phyloP scores from a whole-genome alignment of 1,139 yeast genomes.

The Geotrichum restrictum region DNA sequence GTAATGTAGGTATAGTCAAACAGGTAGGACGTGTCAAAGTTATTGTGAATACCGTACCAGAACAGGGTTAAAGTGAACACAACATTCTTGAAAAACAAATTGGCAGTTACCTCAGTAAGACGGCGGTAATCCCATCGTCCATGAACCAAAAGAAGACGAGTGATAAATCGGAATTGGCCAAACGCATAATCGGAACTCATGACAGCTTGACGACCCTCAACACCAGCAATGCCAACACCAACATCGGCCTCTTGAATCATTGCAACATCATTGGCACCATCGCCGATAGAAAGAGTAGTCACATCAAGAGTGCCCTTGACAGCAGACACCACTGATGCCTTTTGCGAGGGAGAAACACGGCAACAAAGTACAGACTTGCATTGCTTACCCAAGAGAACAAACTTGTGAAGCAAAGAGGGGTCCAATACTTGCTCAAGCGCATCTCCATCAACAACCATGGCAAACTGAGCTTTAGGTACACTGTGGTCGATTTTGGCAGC shows the following conservation, averaged over 20 bases:
- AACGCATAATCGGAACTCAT: conserved; percentile 97
- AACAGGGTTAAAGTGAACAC: conserved; percentile 82
- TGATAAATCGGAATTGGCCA: conserved; percentile 86
- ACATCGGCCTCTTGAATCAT: conserved; percentile 98
- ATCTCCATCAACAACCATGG: conserved; percentile 89
- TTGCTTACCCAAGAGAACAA: conserved; percentile 81
- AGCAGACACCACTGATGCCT: conserved; percentile 89
- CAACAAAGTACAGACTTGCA: conserved; percentile 93
- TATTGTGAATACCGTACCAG: conserved; percentile 85
- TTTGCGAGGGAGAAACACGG: conserved; percentile 95
- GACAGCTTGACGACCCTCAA: conserved; percentile 96
- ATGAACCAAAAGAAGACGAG: conserved; percentile 76
- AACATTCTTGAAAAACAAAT: conserved; percentile 87
- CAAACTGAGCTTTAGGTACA: conserved; percentile 73
- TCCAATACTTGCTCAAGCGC: conserved; percentile 71
- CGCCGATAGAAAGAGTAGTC: conserved; percentile 92
- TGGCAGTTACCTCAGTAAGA: conserved; percentile 89
- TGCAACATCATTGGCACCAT: conserved; percentile 97
- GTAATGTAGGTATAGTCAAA: conserved; percentile 89
- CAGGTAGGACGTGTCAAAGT: conserved; percentile 87
- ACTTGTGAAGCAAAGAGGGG: conserved; percentile 55
- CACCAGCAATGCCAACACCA: conserved; percentile 98
- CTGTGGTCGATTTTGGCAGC: conserved; percentile 66
- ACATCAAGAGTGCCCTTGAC: conserved; percentile 78
- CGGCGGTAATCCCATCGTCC: conserved; percentile 96